Percentiles rank a stretch among this genome's conserved stretches.
phyloP scores from a whole-genome alignment of 2,329 filamentous ascomycete species.

The Purpureocillium lavendulum region DNA sequence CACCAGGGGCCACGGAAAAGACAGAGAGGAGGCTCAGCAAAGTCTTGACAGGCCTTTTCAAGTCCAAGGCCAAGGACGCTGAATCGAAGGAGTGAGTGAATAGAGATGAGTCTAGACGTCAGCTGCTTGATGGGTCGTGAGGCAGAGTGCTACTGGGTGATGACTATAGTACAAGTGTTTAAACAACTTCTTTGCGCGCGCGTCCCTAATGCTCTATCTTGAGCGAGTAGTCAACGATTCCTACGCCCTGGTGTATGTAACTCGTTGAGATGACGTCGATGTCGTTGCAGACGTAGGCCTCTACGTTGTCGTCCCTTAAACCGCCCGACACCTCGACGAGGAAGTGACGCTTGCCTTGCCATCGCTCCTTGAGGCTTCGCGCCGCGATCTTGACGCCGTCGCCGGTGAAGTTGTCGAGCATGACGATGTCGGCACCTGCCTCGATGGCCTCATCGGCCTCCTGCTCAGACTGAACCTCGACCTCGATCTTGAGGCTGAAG shows the following conservation, averaged over 20 bases:
- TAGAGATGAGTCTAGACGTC: too few relatives aligned
- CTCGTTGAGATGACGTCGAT: constrained; percentile 95
- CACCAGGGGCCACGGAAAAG: constrained; percentile 1
- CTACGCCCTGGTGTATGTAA: constrained; percentile 94
- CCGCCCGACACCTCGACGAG: constrained; percentile 91
- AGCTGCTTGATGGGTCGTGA: too few relatives aligned
- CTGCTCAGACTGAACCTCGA: constrained; percentile 81
- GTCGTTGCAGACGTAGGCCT: constrained; percentile 70
- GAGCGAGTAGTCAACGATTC: constrained; percentile 90
- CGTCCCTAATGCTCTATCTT: constrained; percentile 57
- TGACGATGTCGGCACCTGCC: constrained; percentile 89
- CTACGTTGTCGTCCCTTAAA: constrained; percentile 76
- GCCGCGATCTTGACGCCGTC: constrained; percentile 71
- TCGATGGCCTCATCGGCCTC: constrained; percentile 88
- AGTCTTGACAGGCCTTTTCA: constrained; percentile 4
- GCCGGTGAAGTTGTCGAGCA: constrained; percentile 91
- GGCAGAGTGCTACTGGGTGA: too few relatives aligned
- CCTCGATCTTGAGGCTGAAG: constrained; percentile 90
- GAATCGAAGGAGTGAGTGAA: not conserved
- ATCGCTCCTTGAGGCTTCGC: constrained; percentile 66
- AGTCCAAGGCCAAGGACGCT: constrained; percentile 1
- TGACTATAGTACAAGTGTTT: too few relatives aligned
- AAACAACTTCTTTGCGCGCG: too few relatives aligned
- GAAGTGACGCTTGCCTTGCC: constrained; percentile 65
- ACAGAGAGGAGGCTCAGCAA: constrained; percentile 1